A percentile compares a stretch with the other conserved stretches of the same genome.
Conservation (phyloP, 2,329 filamentous ascomycete species). For the Fusarium vanettenii region DNA sequence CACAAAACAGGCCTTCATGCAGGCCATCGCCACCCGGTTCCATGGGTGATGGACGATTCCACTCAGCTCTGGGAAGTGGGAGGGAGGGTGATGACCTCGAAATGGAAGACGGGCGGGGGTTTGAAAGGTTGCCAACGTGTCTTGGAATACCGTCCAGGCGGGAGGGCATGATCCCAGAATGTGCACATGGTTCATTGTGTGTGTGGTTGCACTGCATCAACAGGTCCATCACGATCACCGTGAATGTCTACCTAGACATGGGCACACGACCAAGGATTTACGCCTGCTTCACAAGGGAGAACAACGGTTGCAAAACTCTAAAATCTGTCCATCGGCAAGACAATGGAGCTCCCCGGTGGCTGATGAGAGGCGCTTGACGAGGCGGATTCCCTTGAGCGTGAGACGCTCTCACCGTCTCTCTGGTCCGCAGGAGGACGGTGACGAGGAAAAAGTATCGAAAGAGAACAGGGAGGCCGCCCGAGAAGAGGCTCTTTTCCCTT, state of each 20-base stretch:
- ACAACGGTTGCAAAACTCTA: neutral
- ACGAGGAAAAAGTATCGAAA: neutral
- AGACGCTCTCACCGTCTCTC: neutral
- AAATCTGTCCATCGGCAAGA: neutral
- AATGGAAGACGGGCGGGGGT: neutral
- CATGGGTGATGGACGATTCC: neutral
- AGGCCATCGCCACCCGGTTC: neutral
- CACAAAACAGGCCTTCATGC: neutral
- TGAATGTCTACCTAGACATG: neutral
- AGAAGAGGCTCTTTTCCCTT: neutral
- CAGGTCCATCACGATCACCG: neutral
- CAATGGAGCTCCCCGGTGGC: neutral
- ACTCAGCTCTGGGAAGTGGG: neutral
- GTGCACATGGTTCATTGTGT: neutral
- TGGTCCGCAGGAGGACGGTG: conserved; percentile 1
- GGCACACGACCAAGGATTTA: conserved; percentile 10
- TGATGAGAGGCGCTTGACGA: neutral
- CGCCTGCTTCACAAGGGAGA: neutral
- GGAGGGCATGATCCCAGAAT: conserved; percentile 7
- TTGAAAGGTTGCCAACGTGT: conserved; percentile 11
- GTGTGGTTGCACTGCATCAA: conserved; percentile 30
- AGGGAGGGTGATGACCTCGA: conserved; percentile 8
- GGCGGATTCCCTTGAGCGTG: neutral
- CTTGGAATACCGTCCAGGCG: conserved; percentile 10
- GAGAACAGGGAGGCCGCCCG: conserved; percentile 3